Base-by-base conservation (phyloP, 1,139 yeast genomes). In the Zhuliangozyma parablackwelliae region DNA sequence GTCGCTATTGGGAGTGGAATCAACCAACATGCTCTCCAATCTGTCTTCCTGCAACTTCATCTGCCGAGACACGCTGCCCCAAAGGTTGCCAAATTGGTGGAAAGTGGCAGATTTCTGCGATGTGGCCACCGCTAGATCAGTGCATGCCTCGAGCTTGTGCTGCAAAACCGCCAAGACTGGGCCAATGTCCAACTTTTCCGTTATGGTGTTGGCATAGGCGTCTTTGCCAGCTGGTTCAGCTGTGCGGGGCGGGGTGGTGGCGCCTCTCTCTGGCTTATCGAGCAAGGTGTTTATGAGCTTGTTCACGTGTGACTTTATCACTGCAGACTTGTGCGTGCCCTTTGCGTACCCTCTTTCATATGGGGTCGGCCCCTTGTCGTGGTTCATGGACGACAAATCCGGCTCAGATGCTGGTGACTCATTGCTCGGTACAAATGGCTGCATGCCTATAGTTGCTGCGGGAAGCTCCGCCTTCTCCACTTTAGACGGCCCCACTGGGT, bases 11-110 rank as follows among this genome's bases (percentile, higher is more conserved):
- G 50, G 46, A 5, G 38, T 40, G 1, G 59, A 48, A 26, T 47
- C 50, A 3, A 48, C 36, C 9, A 60, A 46, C 9, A 43, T 47
- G 4, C 34, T 42, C 13, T 52, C 51, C 12, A 66, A 45, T 13
- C 50, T 51, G 6, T 42, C 45, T 40, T 68, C 74, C 33, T 59
- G 59, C 3, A 45, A 32, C n/a, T 50, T 51, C 29, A 69, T 43
- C n/a, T 53, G 45, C 2, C 51, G 56, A 20, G 66, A 52, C 0
- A 63, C 48, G 34, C 71, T 76, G 13, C 56, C 54, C 72, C 81
- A 70, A 3, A 62, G 51, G 0, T 57, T 40, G 1, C 57, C 51
- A 39, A 51, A 54, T 28, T 58, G 55, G 38, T 65, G 71, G 44
- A 48, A 67, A 0, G 43, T 33, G 4, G 63, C 51, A 1, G 74